Evolutionary conservation across 129 eudicot species (phyloP), one percentile per base, ranked within the genome.

Genomic region (Chrysanthemum lavandulifolium): DNA sequence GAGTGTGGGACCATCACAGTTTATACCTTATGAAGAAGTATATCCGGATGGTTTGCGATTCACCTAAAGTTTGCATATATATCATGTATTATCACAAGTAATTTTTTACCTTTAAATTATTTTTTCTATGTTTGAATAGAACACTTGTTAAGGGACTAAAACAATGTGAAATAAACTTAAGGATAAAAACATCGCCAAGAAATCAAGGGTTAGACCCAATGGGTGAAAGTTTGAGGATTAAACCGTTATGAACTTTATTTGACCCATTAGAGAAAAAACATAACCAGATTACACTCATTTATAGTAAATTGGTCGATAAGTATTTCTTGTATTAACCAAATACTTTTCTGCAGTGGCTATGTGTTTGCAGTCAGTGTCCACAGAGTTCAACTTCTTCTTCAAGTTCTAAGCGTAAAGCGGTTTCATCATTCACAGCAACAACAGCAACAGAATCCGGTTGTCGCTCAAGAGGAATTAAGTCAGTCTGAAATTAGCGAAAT

Each of bases 281-380:
- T 18, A 19, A 58, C 63, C 14, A 10, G 21, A 58, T 10, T 18
- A 4, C 33, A 19, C 9, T 12, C 33, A 15, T 1, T 16, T 5
- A 19, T 58, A 15, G 47, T 40, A 16, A 58, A 18, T 58, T 16
- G 25, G 27, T 18, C 27, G 63, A 58, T 6, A 27, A 19, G 58
- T 14, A 23, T n/a, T 64, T 55, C 53, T 23, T 55, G 29, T 71
- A 69, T 45, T 63, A 25, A 76, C 31, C 36, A 81, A 76, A 11
- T 77, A 2, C 47, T 29, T 45, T 73, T 51, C 45, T 83, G 77
- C 91, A 94, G 99, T 80, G 97, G 97, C 13, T 94, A 94, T 64
- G 99, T 94, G 50, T 94, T 94, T 83, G 99, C 99, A 14, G 99
- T 94, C 50, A 94, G 99, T 61, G 99, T 94, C 19, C 99, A 90